Conservation (phyloP, 2,329 filamentous ascomycete genomes). For the Neoarthrinium moseri region DNA sequence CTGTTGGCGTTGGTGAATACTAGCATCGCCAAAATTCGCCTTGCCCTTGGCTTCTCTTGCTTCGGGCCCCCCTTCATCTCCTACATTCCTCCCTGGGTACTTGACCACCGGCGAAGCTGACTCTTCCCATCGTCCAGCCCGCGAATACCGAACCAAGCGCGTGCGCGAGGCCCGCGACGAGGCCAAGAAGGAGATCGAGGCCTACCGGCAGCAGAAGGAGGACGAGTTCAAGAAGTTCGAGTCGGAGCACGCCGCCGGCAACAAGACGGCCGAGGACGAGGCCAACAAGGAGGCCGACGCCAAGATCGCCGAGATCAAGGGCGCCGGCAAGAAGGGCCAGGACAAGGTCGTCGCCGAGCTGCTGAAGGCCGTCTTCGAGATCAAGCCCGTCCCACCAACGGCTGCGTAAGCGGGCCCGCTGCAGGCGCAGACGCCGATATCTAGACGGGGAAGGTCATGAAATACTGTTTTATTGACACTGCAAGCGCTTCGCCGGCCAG, state of each 20-base stretch:
- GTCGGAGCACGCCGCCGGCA: conserved; percentile 86
- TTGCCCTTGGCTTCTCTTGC: background rate
- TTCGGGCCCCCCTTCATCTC: background rate
- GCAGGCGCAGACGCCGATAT: background rate
- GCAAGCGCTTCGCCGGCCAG: no score
- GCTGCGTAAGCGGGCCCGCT: no score
- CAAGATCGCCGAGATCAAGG: conserved; percentile 80
- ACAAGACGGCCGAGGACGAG: conserved; percentile 74
- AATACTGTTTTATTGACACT: no score
- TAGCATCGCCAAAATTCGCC: no score
- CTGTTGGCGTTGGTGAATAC: no score
- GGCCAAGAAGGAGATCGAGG: conserved; percentile 96
- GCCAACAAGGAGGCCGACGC: conserved; percentile 77
- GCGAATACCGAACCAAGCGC: conserved; percentile 78
- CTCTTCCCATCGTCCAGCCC: no score
- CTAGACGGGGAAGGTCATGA: background rate
- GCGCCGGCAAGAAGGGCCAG: conserved; percentile 76
- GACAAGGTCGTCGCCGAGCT: conserved; percentile 79
- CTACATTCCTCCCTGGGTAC: conserved; percentile 17
- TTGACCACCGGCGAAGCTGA: no score
- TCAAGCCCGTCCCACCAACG: conserved; percentile 63
- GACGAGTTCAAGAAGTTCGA: conserved; percentile 95
- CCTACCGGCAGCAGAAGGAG: conserved; percentile 87
- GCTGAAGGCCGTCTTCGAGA: conserved; percentile 79
- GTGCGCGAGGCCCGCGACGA: conserved; percentile 96